Percentiles rank a stretch among this genome's conserved stretches.
These are phyloP conservation scores for Phytophthora cactorum DNA, from an alignment of 352 stramenopile genomes.

Conservation along the genomic window DNA sequence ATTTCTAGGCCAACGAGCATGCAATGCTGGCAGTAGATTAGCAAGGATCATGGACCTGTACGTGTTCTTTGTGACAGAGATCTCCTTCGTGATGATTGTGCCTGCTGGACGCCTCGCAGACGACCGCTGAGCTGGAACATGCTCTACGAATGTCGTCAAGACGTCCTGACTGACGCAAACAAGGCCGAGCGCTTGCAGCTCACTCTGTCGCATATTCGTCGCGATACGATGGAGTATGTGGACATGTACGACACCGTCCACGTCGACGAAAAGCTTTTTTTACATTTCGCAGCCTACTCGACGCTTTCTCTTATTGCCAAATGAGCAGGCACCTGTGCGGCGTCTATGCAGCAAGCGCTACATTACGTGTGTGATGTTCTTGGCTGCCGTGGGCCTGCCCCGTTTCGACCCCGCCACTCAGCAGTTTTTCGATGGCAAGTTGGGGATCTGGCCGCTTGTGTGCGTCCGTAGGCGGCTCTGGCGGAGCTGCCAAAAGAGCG, in stretches of 20 bases:
- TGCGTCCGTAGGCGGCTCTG: neutral
- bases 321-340: neutral
- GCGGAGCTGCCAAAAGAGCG: neutral
- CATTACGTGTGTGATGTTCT: neutral
- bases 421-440: neutral
- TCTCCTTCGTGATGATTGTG: no score
- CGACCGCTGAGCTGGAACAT: no score
- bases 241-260: neutral
- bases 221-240: neutral
- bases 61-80: no score
- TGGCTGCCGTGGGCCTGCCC: neutral
- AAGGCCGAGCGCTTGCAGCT: neutral
- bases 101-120: no score
- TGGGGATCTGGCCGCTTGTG: constrained; percentile 9
- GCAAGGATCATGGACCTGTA: no score
- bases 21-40: no score
- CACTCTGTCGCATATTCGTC: neutral
- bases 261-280: neutral
- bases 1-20: no score
- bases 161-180: neutral
- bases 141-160: no score
- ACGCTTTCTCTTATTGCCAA: neutral
- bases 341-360: neutral
- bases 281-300: neutral
- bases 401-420: neutral